Evolutionary conservation across 2,329 filamentous ascomycete genomes (phyloP), one percentile per base, ranked within the genome.

Genomic region (Colletotrichum tropicale): DNA sequence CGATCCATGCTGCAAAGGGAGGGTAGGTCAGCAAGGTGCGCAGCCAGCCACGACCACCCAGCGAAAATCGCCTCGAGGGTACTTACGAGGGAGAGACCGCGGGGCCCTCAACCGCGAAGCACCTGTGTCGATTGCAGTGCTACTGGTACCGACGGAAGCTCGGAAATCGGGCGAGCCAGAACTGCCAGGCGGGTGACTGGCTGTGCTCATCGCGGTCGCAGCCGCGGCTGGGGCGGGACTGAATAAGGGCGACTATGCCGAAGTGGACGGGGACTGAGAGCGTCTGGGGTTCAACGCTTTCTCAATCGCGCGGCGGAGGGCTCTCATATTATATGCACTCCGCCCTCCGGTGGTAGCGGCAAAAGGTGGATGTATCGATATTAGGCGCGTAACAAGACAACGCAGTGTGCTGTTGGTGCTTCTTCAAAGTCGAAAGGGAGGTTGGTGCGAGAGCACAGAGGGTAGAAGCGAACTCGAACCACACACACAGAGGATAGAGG

Each of bases 1-100:
- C 85, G 74, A 89, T 88, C 88, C 88, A 89, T 48, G 88, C 88
- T 89, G 76, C 74, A 66, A 67, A 66, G 48, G 56, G 72, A 24
- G 34, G 15, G 66, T 21, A 21, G 48, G 36, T 78, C 69, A 80
- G 80, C 56, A 75, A 48, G 32, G 18, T 8, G 52, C 28, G 28
- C 12, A 13, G 26, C 55, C 16, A 34, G 15, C 16, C n/a, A 36
- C n/a, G 8, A 15, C 56, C 30, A 30, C 16, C 6, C 32, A 9
- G 15, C 55, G 9, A 58, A 30, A 18, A 21, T 15, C 26, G 55
- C 34, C 26, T 30, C 21, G 21, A 26, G 67, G 13, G 30, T 28
- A 26, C 81, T 69, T 78, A 85, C 81, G 81, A 60, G 83, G 83
- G 28, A 85, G 76, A 21, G 78, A 79, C 28, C 77, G 70, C n/a